Evolutionary conservation across 192 early-diverging fungal species (phyloP), one percentile per base, ranked within the genome.

Genomic region (Pilobolus umbonatus): DNA sequence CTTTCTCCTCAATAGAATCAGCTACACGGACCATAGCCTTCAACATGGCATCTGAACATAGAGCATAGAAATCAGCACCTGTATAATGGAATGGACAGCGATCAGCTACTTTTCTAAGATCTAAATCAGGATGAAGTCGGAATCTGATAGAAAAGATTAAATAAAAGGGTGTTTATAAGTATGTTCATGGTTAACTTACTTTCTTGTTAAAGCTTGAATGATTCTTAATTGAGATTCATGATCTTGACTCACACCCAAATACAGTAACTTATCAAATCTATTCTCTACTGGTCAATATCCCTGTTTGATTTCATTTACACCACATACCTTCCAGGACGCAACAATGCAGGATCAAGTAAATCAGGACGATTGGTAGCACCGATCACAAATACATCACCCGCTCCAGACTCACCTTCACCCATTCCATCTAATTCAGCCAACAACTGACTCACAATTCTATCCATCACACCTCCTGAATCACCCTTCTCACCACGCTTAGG

Each of bases 401-500:
- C 64, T 2, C 79, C 83, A 46, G 50, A 30, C 17, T 63, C 52
- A 19, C 71, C 74, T 46, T 80, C 77, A 28, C 85, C 80, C 85
- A 98, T 92, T 15, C 92, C 94, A 65, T 99, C 97, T 61, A 99
- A 76, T 60, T 99, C 97, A 1, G 96, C 95, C 6, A 99, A 68
- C 32, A 99, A 67, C 74, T 99, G 97, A 62, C 83, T 87, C 25
- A 99, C 96, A 68, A 98, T 98, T 57, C 97, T 88, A 68, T 99
- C 97, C 97, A 98, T 99, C 24, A 98, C 97, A 38, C 97, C 97
- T 14, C 97, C 97, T 15, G 90, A 92, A 57, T 99, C 96, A 12
- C 97, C 97, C 69, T 96, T 95, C 57, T 95, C 91, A 15, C 97
- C 97, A 57, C 97, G 82, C 76, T 96, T 95, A 4, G 96, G 96